Percentiles rank a stretch among this genome's conserved stretches.
Conservation (phyloP, 768 basidiomycete species). For the Naganishia antarctica region DNA sequence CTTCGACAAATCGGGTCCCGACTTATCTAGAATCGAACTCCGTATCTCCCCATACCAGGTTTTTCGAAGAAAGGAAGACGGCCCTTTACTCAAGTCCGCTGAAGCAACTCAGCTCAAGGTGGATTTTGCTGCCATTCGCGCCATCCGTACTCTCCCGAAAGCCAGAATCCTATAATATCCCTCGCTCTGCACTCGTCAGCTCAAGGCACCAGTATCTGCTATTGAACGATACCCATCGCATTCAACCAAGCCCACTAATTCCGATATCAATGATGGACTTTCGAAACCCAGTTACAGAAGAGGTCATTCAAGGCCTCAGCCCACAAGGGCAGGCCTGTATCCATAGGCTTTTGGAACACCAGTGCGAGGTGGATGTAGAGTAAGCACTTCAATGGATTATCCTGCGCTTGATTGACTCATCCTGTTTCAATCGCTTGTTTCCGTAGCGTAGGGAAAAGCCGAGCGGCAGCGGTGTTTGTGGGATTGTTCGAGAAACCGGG, state of each 20-base stretch:
- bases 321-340: slow-evolving; percentile 37
- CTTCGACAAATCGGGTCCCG: too few species aligned
- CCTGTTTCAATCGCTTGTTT: slow-evolving; percentile 37
- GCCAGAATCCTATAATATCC: too few species aligned
- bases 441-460: slow-evolving; percentile 5
- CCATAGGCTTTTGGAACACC: slow-evolving; percentile 26
- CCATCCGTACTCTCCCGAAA: too few species aligned
- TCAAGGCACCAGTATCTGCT: too few species aligned
- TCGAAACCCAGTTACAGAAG: slow-evolving; percentile 5
- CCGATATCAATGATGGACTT: slow-evolving; percentile 3
- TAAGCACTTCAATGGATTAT: slow-evolving; percentile 24
- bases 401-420: slow-evolving; percentile 36
- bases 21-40: too few species aligned
- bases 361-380: slow-evolving; percentile 34
- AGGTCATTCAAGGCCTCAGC: slow-evolving; percentile 30
- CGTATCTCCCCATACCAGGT: too few species aligned
- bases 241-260: neutral
- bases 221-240: too few species aligned
- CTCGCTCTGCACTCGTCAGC: too few species aligned
- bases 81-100: too few species aligned
- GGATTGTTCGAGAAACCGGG: slow-evolving; percentile 69
- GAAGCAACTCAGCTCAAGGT: too few species aligned
- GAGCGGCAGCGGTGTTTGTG: slow-evolving; percentile 66
- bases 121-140: too few species aligned
- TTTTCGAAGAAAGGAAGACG: too few species aligned